Evolutionary conservation across 164 flowering plant species (phyloP), one percentile per base, ranked within the genome.

Genomic region (Vitis cinerea): DNA sequence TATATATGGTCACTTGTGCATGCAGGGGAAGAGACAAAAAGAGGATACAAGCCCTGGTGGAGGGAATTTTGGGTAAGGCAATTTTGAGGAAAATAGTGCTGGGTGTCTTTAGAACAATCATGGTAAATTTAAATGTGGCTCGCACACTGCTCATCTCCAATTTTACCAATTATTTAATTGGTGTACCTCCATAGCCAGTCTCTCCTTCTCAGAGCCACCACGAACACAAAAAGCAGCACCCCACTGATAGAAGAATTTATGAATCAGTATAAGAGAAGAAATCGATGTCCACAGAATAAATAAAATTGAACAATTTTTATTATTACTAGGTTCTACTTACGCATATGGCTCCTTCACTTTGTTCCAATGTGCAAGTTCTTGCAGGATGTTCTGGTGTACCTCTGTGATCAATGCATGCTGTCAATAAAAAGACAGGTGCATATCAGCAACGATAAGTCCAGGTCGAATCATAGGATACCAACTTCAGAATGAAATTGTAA

Each of bases 331-430:
- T 44, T 66, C 7, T 13, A 86, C 99, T 93, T 84, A 96, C 99
- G 64, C 99, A 96, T 17, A 93, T 70, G 49, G 84, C 80, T 77
- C 94, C 98, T 80, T 87, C 86, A 51, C n/a, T 30, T 17, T 78
- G 69, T 74, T 96, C 98, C 83, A 96, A 79, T 14, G 98, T 83
- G 74, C 94, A 90, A 74, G 98, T 96, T 81, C 99, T 88, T 50
- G 99, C 99, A 62, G 99, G 99, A 63, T 81, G 81, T 72, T 93
- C 90, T 2, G 97, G 99, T 6, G 99, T 92, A 29, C 99, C 99
- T 72, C 98, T 83, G 71, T 96, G 99, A 79, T 96, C 99, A 82
- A 96, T 87, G 91, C 99, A 96, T 8, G 98, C 99, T 96, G 86
- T 14, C 59, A 80, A 7, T 70, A 75, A 50, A 58, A 30, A 60